These are phyloP conservation scores for Triangularia setosa DNA, from an alignment of 2,329 filamentous ascomycete species.

Conservation along the genomic window DNA sequence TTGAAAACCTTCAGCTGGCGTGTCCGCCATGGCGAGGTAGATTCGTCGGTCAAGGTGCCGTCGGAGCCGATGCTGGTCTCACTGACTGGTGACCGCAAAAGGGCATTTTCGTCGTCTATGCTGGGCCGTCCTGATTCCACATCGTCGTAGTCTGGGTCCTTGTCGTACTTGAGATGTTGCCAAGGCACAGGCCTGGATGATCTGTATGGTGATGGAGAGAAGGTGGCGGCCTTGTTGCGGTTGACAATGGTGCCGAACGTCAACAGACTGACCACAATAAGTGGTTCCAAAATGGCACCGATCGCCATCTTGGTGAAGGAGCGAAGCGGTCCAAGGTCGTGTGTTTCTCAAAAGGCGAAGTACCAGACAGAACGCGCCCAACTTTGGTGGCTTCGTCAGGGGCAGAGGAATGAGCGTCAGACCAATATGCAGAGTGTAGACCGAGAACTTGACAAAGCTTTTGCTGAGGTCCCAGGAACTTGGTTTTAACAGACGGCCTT, in stretches of 20 bases:
- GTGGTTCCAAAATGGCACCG: conserved; percentile 57
- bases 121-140: conserved; percentile 17
- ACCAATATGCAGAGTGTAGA: not conserved
- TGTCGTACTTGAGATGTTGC: conserved; percentile 32
- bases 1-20: conserved; percentile 37
- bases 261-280: conserved; percentile 56
- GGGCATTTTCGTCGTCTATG: conserved; percentile 10
- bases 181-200: conserved; percentile 23
- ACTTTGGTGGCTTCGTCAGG: not conserved
- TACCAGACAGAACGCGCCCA: not conserved
- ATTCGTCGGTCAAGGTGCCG: conserved; percentile 22
- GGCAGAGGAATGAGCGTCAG: not conserved
- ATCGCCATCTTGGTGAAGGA: conserved; percentile 34
- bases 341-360: not conserved
- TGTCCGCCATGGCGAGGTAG: conserved; percentile 21
- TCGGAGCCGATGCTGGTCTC: conserved; percentile 24
- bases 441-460: not conserved
- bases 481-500: conserved; percentile 1
- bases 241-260: conserved; percentile 62
- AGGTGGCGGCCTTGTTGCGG: conserved; percentile 36
- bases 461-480: not conserved
- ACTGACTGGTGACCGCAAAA: conserved; percentile 9
- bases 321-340: not conserved
- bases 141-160: conserved; percentile 22
- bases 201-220: conserved; percentile 17